Conservation (phyloP, 2,329 filamentous ascomycete species). For the Blastomyces parvus region DNA sequence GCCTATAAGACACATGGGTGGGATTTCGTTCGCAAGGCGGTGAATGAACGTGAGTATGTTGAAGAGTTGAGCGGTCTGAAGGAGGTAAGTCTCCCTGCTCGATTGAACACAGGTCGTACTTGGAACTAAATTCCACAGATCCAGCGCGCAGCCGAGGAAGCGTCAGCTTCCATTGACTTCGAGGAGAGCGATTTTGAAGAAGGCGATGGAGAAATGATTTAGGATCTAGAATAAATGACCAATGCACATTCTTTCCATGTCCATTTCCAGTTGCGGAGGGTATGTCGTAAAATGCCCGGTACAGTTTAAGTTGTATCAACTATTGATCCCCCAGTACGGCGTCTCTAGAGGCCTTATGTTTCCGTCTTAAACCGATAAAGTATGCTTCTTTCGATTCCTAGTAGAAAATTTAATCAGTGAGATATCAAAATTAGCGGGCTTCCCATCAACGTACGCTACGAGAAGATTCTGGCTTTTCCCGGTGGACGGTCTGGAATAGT, state of each 20-base stretch:
- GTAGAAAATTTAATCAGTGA: constrained; percentile 13
- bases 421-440: constrained; percentile 6
- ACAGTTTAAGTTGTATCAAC: background rate
- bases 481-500: constrained; percentile 68
- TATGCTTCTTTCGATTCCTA: constrained; percentile 79
- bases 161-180: constrained; percentile 37
- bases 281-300: background rate
- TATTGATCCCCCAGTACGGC: constrained; percentile 33
- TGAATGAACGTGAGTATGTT: constrained; percentile 54
- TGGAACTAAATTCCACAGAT: constrained; percentile 29
- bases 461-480: constrained; percentile 88
- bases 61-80: constrained; percentile 54
- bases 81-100: constrained; percentile 37
- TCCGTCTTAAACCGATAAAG: constrained; percentile 70
- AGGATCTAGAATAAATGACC: constrained; percentile 1
- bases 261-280: background rate
- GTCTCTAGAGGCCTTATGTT: constrained; percentile 40
- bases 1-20: constrained; percentile 48
- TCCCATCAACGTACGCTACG: constrained; percentile 54
- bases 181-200: constrained; percentile 24
- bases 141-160: constrained; percentile 38
- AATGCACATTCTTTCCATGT: background rate
- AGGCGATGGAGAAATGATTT: constrained; percentile 6
- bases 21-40: constrained; percentile 50
- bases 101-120: background rate